Conservation (phyloP, 2,329 filamentous ascomycete species). For the Cladosporium sp. region DNA sequence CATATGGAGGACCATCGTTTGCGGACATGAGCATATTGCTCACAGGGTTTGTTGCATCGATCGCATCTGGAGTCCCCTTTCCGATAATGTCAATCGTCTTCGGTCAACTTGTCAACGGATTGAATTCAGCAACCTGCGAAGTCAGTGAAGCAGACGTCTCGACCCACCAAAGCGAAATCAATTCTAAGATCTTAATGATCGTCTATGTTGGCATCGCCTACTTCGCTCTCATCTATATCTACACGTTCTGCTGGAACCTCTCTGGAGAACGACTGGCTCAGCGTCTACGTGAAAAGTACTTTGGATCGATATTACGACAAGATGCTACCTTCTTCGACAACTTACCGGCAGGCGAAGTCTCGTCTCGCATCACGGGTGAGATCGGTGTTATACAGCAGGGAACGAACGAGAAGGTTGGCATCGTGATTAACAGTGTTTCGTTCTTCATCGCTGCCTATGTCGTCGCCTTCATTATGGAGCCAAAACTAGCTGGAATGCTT, state of each 20-base stretch:
- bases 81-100: constrained; percentile 63
- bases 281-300: constrained; percentile 58
- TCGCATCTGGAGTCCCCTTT: constrained; percentile 58
- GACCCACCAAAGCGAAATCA: constrained; percentile 43
- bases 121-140: constrained; percentile 56
- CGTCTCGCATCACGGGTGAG: constrained; percentile 61
- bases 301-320: constrained; percentile 56
- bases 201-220: constrained; percentile 62
- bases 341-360: constrained; percentile 61
- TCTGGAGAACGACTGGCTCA: constrained; percentile 61
- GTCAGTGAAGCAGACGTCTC: constrained; percentile 27
- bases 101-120: constrained; percentile 58
- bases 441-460: constrained; percentile 39
- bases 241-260: constrained; percentile 62
- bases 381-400: constrained; percentile 51
- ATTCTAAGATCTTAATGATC: constrained; percentile 56
- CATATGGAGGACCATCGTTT: constrained; percentile 2
- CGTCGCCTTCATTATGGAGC: constrained; percentile 38
- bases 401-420: constrained; percentile 39
- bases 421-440: constrained; percentile 32
- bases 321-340: constrained; percentile 62
- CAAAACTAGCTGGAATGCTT: constrained; percentile 59
- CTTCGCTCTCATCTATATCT: constrained; percentile 60
- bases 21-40: constrained; percentile 24
- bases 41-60: constrained; percentile 43